phyloP scores from a whole-genome alignment of 805 yeast genomes.

The Wickerhamiella azyma region DNA sequence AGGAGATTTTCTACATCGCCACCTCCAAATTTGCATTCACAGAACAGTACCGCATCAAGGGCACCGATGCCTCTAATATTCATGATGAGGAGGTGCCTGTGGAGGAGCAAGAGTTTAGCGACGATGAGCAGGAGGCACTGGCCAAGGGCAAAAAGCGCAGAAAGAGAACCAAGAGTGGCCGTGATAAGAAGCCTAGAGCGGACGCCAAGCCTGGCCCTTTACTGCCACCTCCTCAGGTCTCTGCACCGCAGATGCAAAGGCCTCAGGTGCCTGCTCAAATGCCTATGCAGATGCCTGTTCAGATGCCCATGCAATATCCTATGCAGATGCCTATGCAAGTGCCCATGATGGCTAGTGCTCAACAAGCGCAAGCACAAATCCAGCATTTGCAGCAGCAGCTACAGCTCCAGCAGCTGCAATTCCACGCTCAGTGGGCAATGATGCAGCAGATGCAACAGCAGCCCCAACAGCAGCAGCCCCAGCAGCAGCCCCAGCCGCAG shows the following conservation, averaged over 20 bases:
- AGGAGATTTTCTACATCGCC: conserved; percentile 59
- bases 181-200: not conserved
- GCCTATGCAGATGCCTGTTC: not conserved
- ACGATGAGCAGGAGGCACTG: conserved; percentile 77
- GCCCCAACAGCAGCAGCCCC: conserved; percentile 1
- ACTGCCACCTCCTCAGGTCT: no score
- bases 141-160: conserved; percentile 52
- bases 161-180: conserved; percentile 31
- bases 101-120: conserved; percentile 89
- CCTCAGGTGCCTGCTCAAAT: not conserved
- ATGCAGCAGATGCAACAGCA: conserved; percentile 1
- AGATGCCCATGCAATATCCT: not conserved
- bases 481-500: not conserved
- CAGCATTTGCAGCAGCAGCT: conserved; percentile 4
- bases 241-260: not conserved
- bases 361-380: not conserved
- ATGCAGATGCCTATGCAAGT: conserved; percentile 3
- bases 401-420: not conserved
- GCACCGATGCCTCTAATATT: conserved; percentile 89
- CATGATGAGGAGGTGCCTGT: conserved; percentile 89
- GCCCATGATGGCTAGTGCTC: not conserved
- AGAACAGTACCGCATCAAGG: conserved; percentile 57
- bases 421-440: not conserved
- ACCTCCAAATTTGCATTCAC: conserved; percentile 73
- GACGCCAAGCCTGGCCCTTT: no score